Evolutionary conservation across 805 yeast species (phyloP), one percentile per base, ranked within the genome.

Genomic region (Zygosaccharomyces pseudorouxii): DNA sequence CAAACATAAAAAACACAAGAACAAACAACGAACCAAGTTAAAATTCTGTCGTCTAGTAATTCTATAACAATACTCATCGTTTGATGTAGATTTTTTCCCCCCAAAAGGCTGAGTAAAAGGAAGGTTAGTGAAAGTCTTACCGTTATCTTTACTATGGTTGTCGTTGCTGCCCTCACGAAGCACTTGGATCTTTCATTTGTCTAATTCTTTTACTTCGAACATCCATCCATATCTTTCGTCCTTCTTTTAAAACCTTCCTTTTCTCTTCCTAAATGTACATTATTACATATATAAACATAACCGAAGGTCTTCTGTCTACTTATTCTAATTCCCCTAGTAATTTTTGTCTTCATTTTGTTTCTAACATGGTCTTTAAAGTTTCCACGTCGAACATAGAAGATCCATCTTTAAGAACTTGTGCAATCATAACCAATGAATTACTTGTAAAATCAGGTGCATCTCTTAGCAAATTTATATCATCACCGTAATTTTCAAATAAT

Each of bases 401-500:
- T 11, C 84, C 82, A 35, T 78, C 76, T 58, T 80, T 82, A 46
- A 81, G 69, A 6, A 80, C 71, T 54, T 77, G 77, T 3, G 84
- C 86, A 55, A 81, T 64, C 45, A 78, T 56, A 10, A 76, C 75
- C 48, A 84, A 70, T 23, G 86, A 81, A 55, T 76, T 77, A 27
- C 71, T 74, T 9, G 74, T 74, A 57, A 84, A 84, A 61, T 84
- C 89, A 8, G 82, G 83, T 30, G 81, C 79, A 47, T 73, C 71
- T 60, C 89, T 77, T 52, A 82, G 67, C 46, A 71, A 71, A 56
- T 80, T 82, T 33, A 82, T 70, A 51, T 82, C 87, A 48, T 80
- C 80, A 41, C 82, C 80, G 56, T 81, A 84, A 33, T 72, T 75
- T 14, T 69, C 66, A 41, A 86, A 77, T 78, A 84, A 76, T 51